These are phyloP conservation scores for Gossypium longicalyx DNA, from an alignment of 345 rosid species.

Conservation along the genomic window DNA sequence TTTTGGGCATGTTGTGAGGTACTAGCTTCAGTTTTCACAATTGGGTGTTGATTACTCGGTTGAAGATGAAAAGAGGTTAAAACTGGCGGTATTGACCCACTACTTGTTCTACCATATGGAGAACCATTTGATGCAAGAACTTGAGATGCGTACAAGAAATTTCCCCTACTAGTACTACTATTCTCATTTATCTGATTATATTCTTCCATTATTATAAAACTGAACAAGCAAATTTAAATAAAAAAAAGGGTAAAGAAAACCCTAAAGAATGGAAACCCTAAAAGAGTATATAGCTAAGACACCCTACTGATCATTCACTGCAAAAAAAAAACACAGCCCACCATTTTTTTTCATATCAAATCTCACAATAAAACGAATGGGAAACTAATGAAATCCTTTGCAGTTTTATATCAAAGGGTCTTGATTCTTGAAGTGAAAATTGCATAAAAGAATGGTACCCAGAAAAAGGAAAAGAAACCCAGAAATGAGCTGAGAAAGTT, in stretches of 20 bases:
- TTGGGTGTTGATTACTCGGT: constrained; percentile 39
- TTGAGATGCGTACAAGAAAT: constrained; percentile 65
- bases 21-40: constrained; percentile 73
- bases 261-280: constrained; percentile 42
- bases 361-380: background rate
- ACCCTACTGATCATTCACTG: constrained; percentile 15
- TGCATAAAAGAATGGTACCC: constrained; percentile 31
- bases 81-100: constrained; percentile 27
- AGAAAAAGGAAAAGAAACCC: constrained; percentile 4
- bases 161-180: constrained; percentile 48
- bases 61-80: constrained; percentile 42
- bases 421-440: constrained; percentile 44
- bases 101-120: constrained; percentile 41
- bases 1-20: constrained; percentile 41
- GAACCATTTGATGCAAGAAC: constrained; percentile 42
- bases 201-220: constrained; percentile 51
- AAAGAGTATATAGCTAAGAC: constrained; percentile 21
- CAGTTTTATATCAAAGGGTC: constrained; percentile 16
- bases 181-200: constrained; percentile 58
- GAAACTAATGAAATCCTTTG: constrained; percentile 12
- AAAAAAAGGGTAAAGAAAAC: constrained; percentile 26
- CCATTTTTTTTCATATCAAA: constrained; percentile 19
- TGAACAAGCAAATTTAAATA: background rate
- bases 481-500: constrained; percentile 15
- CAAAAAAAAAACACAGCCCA: background rate